These are phyloP conservation scores for Neoscytalidium dimidiatum DNA, from an alignment of 2,329 filamentous ascomycete species.

Conservation along the genomic window DNA sequence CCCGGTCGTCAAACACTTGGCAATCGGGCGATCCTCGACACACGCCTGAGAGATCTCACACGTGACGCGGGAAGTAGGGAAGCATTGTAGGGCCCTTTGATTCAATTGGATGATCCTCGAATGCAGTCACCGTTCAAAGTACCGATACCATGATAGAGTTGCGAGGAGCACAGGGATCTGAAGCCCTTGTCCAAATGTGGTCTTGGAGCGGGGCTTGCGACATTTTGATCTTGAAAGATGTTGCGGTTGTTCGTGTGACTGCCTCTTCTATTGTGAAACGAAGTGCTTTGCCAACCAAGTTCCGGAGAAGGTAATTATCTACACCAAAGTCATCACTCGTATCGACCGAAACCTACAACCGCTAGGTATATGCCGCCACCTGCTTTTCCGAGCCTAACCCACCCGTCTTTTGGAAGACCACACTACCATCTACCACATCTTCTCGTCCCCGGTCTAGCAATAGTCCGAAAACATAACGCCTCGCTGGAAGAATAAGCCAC, in stretches of 20 bases:
- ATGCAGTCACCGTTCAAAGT: neutral
- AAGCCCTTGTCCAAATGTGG: too few species aligned
- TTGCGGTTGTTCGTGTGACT: too few species aligned
- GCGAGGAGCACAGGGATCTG: too few species aligned
- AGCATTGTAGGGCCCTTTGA: too few species aligned
- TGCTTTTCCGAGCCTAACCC: neutral
- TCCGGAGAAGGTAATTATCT: neutral
- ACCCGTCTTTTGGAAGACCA: neutral
- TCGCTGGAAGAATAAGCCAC: constrained; percentile 1
- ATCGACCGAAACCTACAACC: neutral
- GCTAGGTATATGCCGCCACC: neutral
- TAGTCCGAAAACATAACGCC: neutral
- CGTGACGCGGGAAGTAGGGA: neutral
- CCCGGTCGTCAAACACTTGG: neutral
- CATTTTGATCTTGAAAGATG: too few species aligned
- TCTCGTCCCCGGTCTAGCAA: neutral
- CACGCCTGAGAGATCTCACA: neutral
- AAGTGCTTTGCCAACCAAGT: neutral
- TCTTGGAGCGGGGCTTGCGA: too few species aligned
- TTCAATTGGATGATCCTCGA: neutral
- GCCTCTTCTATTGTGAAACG: too few species aligned
- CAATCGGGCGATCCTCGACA: neutral
- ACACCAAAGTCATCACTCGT: neutral
- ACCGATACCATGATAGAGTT: too few species aligned
- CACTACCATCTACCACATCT: neutral